These are phyloP conservation scores for Lasiodiplodia sp. DNA, from an alignment of 2,329 filamentous ascomycete species.

Conservation along the genomic window DNA sequence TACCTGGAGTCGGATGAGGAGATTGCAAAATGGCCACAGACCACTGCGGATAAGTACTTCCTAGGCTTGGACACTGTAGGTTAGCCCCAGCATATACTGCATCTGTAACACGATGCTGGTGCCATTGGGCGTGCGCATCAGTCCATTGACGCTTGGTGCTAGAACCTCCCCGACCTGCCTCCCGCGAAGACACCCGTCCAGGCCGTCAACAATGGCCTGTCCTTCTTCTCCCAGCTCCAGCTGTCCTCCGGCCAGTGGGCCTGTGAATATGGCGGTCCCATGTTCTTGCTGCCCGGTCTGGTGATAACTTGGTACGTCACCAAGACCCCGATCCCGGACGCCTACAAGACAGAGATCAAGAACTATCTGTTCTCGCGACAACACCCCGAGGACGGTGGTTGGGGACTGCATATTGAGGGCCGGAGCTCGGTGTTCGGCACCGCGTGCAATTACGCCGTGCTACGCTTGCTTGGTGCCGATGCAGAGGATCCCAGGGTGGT, in stretches of 20 bases:
- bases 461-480: slow-evolving; percentile 83
- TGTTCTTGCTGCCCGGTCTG: slow-evolving; percentile 90
- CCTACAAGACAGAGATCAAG: slow-evolving; percentile 85
- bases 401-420: slow-evolving; percentile 94
- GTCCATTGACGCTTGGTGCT: slow-evolving; percentile 9
- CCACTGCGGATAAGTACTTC: slow-evolving; percentile 86
- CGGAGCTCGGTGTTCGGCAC: slow-evolving; percentile 93
- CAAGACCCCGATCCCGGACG: slow-evolving; percentile 81
- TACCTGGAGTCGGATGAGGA: slow-evolving; percentile 80
- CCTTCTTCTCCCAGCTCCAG: slow-evolving; percentile 90
- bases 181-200: slow-evolving; percentile 76
- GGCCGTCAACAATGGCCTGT: slow-evolving; percentile 80
- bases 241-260: slow-evolving; percentile 91
- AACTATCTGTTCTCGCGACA: slow-evolving; percentile 90
- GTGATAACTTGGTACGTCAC: slow-evolving; percentile 89
- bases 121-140: slow-evolving; percentile 6
- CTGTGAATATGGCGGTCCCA: slow-evolving; percentile 96
- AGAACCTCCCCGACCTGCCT: slow-evolving; percentile 79
- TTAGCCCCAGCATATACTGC: slow-evolving; percentile 30
- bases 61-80: slow-evolving; percentile 79
- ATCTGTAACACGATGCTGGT: not conserved
- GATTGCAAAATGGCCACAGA: slow-evolving; percentile 81
- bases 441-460: slow-evolving; percentile 80
- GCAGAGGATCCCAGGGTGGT: slow-evolving; percentile 85
- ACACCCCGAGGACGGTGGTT: slow-evolving; percentile 88